phyloP scores from a whole-genome alignment of 2,329 filamentous ascomycete genomes.

The Emericellopsis cladophorae region DNA sequence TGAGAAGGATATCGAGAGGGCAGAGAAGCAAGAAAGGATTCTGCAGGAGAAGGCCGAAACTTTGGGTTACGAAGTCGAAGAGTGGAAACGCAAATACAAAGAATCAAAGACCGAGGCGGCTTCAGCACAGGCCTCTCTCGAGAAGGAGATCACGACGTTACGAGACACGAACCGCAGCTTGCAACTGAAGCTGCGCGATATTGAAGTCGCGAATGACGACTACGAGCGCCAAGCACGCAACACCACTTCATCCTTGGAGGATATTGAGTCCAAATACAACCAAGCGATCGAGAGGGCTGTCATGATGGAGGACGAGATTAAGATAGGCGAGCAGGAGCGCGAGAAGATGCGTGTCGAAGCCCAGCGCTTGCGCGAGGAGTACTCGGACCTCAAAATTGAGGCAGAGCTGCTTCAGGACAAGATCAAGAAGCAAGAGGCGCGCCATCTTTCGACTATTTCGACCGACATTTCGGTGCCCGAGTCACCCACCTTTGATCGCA shows the following conservation, averaged over 20 bases:
- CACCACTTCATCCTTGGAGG: conserved; percentile 89
- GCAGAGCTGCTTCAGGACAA: conserved; percentile 91
- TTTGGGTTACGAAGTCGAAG: conserved; percentile 79
- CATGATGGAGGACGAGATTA: conserved; percentile 91
- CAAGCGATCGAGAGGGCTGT: conserved; percentile 84
- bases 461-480: conserved; percentile 51
- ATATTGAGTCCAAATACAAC: conserved; percentile 95
- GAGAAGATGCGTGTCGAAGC: conserved; percentile 81
- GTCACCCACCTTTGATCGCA: conserved; percentile 61
- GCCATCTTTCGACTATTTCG: conserved; percentile 45
- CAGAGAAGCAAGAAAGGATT: conserved; percentile 81
- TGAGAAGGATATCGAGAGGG: conserved; percentile 90
- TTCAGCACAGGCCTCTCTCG: conserved; percentile 68
- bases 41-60: conserved; percentile 80
- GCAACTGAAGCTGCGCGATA: conserved; percentile 77
- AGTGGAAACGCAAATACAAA: conserved; percentile 99
- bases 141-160: conserved; percentile 91
- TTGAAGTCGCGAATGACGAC: conserved; percentile 96
- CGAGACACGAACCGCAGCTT: conserved; percentile 74
- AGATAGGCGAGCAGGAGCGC: conserved; percentile 79
- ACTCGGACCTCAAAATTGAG: conserved; percentile 89
- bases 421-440: conserved; percentile 56
- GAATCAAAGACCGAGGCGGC: conserved; percentile 85
- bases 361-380: conserved; percentile 79
- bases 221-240: conserved; percentile 94